Evolutionary conservation across 371 early-diverging fungal species (phyloP).

Genomic region (Mortierella sp.): DNA sequence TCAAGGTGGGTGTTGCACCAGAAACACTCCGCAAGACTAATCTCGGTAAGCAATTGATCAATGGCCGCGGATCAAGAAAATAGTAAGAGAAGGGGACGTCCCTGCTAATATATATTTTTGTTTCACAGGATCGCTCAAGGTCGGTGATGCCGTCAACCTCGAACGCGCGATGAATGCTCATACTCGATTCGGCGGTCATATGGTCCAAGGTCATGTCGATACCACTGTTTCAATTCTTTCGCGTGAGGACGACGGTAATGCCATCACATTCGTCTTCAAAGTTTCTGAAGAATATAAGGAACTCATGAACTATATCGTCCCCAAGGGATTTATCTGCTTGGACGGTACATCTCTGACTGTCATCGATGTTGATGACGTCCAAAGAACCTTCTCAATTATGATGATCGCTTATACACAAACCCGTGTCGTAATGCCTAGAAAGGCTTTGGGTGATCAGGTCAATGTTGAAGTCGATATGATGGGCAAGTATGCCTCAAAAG

Average conservation of each 20-base stretch:
- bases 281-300: constrained; percentile 67
- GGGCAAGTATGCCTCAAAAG: constrained; percentile 94
- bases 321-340: constrained; percentile 94
- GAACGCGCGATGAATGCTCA: constrained; percentile 92
- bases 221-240: constrained; percentile 80
- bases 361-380: constrained; percentile 84
- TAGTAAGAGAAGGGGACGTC: neutral
- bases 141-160: constrained; percentile 88
- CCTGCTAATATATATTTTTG: constrained; percentile 1
- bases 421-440: constrained; percentile 85
- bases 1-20: constrained; percentile 94
- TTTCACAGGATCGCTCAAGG: constrained; percentile 75
- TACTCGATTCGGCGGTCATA: constrained; percentile 95
- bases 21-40: constrained; percentile 94
- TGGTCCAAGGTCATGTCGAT: constrained; percentile 98
- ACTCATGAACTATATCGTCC: constrained; percentile 87
- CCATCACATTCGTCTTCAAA: constrained; percentile 84
- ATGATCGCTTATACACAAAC: constrained; percentile 94
- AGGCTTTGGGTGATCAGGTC: constrained; percentile 81
- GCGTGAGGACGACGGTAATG: constrained; percentile 90
- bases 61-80: neutral
- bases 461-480: constrained; percentile 98
- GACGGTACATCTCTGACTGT: constrained; percentile 97
- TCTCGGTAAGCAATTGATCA: constrained; percentile 69
- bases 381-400: constrained; percentile 90